Evolutionary conservation across 148 eudicot genomes (phyloP), one percentile per base, ranked within the genome.

Genomic region (Linanthus parryae): DNA sequence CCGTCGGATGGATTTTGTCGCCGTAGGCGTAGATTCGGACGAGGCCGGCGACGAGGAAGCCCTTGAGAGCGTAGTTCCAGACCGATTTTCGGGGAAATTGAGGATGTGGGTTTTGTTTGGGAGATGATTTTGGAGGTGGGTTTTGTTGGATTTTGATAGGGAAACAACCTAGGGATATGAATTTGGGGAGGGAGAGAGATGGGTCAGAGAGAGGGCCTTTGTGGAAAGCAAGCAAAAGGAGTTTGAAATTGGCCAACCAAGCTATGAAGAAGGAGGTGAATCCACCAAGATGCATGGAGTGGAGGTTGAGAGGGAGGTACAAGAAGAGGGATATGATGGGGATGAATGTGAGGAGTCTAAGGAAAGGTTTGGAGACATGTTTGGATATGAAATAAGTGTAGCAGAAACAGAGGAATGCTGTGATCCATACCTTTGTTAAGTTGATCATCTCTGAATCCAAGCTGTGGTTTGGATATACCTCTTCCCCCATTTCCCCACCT

Each of bases 191-290:
- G 42, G 72, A 44, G 25, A 67, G 36, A 3, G 52, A 35, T 14
- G 57, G 62, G 31, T 61, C 26, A 0, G 64, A 56, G 16, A 72
- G 64, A 10, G 77, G 77, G 51, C 77, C 77, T 2, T 27, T 20
- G 19, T 24, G 31, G 22, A 65, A 78, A 13, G 74, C 57, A 2
- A 57, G 54, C 18, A 74, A 58, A 3, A 81, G 47, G 44, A 81
- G 73, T 18, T 77, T 81, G 58, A 58, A 81, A 56, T 66, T 81
- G 10, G 61, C 68, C 0, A 81, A 62, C 80, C 83, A 81, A 2
- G 81, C 53, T 1, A 77, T 41, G 59, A 69, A 66, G 53, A 69
- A 66, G 6, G 63, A 42, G 2, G 63, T 44, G 16, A 31, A 12
- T 5, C 62, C 66, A 0, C 69, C 33, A 13, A 73, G 56, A 12